phyloP scores from a whole-genome alignment of 2,329 filamentous ascomycete species.

The Clonostachys solani region DNA sequence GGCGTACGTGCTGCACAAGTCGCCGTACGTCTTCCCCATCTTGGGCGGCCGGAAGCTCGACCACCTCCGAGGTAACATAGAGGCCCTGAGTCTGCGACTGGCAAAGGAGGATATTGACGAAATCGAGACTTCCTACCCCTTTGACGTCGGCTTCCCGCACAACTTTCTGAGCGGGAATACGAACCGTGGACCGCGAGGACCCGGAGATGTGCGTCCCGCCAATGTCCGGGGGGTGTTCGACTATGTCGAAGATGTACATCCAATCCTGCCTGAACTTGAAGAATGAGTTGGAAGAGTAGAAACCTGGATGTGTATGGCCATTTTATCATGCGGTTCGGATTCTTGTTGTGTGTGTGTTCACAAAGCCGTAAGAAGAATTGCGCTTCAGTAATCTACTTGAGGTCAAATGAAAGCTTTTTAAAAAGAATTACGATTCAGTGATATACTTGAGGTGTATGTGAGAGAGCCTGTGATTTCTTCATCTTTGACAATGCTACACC shows the following conservation, averaged over 20 bases:
- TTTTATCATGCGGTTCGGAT: no score
- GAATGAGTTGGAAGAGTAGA: no score
- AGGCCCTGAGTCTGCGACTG: conserved; percentile 48
- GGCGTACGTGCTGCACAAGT: conserved; percentile 57
- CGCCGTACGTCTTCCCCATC: conserved; percentile 57
- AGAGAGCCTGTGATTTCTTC: no score
- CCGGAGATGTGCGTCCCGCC: background rate
- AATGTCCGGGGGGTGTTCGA: background rate
- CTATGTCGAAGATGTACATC: background rate
- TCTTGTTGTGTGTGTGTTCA: no score
- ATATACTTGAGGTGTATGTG: no score
- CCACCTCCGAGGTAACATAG: conserved; percentile 58
- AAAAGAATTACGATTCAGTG: no score
- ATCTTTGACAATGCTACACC: no score
- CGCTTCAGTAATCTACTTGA: no score
- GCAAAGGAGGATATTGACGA: conserved; percentile 47
- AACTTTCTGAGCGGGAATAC: background rate
- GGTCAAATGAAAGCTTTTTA: no score
- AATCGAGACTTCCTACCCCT: conserved; percentile 46
- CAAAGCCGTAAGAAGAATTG: no score
- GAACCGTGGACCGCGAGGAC: background rate
- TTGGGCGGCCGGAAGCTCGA: conserved; percentile 56
- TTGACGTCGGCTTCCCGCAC: conserved; percentile 52
- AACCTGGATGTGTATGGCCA: no score
- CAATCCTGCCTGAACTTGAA: no score